Conservation (phyloP, 1,139 yeast genomes). For the Yarrowia galli region DNA sequence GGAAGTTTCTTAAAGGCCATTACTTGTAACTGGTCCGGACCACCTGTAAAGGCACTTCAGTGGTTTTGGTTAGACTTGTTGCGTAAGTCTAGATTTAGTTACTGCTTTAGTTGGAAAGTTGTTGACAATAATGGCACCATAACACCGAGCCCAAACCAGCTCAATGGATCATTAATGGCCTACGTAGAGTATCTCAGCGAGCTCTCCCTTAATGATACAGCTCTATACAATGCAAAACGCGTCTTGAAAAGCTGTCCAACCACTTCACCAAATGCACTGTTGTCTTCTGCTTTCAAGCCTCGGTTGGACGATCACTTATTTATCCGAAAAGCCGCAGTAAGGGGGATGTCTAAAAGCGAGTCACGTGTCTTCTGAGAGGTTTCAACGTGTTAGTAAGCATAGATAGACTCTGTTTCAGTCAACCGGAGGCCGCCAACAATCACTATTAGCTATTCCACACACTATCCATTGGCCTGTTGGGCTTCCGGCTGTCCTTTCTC, state of each 20-base stretch:
- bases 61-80: no score
- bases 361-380: neutral
- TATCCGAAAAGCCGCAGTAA: conserved; percentile 2
- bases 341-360: neutral
- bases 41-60: no score
- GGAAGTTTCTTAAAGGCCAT: no score
- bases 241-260: neutral
- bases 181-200: no score
- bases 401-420: neutral
- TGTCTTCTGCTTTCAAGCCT: neutral
- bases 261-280: neutral
- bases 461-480: conserved; percentile 2
- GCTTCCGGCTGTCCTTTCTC: conserved; percentile 26
- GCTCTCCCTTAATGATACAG: neutral
- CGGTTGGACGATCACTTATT: conserved; percentile 15
- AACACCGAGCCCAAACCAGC: neutral
- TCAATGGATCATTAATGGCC: neutral
- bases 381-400: neutral
- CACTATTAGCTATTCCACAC: neutral
- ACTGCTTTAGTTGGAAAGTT: neutral
- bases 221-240: neutral
- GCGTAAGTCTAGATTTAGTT: neutral
- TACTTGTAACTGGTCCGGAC: no score
- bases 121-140: neutral
- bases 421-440: neutral